Percentiles rank a stretch among this genome's conserved stretches.
These are phyloP conservation scores for Elymus sibiricus DNA, from an alignment of 176 grass and related monocot genomes.

Conservation along the genomic window DNA sequence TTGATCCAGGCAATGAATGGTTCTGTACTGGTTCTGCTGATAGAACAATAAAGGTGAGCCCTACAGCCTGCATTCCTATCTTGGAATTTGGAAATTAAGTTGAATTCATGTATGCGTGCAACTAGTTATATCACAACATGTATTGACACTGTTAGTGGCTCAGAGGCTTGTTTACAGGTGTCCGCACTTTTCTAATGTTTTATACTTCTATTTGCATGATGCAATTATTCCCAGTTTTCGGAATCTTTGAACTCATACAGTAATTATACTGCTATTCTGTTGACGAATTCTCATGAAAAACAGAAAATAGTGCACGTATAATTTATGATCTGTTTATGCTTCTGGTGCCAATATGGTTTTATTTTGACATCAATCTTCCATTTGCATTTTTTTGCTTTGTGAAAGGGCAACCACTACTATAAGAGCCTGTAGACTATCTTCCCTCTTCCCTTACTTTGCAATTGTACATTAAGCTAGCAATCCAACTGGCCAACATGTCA, in stretches of 20 bases:
- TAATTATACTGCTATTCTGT: background rate
- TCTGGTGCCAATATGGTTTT: background rate
- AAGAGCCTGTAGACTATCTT: background rate
- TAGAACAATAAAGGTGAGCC: slow-evolving; percentile 86
- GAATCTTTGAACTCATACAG: background rate
- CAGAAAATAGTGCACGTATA: background rate
- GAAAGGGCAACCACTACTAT: background rate
- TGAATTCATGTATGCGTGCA: background rate
- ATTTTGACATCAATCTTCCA: background rate
- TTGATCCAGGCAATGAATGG: slow-evolving; percentile 93
- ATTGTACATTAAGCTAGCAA: background rate
- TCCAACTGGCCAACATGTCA: background rate
- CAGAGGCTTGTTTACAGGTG: background rate
- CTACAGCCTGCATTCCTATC: background rate
- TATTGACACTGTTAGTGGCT: background rate
- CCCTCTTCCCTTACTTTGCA: background rate
- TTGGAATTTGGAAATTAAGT: background rate
- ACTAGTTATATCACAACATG: background rate
- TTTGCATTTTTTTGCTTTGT: background rate
- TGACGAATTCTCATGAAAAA: background rate
- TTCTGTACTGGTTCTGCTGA: slow-evolving; percentile 95
- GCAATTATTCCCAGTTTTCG: background rate
- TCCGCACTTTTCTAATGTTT: background rate
- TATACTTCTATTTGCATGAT: slow-evolving; percentile 10
- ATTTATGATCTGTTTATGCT: background rate